phyloP scores from a whole-genome alignment of 495 filamentous ascomycete species.

The Chaetomidium leptoderma region DNA sequence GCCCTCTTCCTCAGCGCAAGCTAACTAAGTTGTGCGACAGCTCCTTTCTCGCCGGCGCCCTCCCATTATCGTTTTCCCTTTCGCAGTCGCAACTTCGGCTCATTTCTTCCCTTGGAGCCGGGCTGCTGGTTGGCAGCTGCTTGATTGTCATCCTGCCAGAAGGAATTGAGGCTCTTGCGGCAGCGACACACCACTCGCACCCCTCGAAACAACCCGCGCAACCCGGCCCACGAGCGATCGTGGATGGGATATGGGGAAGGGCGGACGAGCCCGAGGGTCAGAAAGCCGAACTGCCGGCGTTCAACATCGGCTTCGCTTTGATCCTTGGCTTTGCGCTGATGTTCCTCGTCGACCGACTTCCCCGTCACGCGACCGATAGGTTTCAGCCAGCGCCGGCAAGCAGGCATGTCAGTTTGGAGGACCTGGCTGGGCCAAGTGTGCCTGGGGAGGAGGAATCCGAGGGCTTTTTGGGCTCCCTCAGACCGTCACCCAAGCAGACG shows the following conservation, averaged over 20 bases:
- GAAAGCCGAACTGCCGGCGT: slow-evolving; percentile 46
- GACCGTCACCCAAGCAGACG: slow-evolving; percentile 48
- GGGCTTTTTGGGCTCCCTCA: slow-evolving; percentile 49
- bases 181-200: slow-evolving; percentile 50
- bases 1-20: slow-evolving; percentile 22
- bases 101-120: slow-evolving; percentile 89
- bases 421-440: slow-evolving; percentile 54
- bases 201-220: slow-evolving; percentile 35
- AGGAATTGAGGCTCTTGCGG: slow-evolving; percentile 87
- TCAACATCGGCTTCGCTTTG: slow-evolving; percentile 75
- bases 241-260: neutral
- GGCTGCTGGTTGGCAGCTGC: slow-evolving; percentile 88
- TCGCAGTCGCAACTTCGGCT: slow-evolving; percentile 85
- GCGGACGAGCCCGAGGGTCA: slow-evolving; percentile 19
- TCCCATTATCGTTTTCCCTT: slow-evolving; percentile 84
- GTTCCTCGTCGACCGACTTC: slow-evolving; percentile 91
- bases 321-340: slow-evolving; percentile 90
- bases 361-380: slow-evolving; percentile 59
- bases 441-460: slow-evolving; percentile 45
- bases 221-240: neutral
- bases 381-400: slow-evolving; percentile 50
- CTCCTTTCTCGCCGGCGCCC: slow-evolving; percentile 89
- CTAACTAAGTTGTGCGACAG: slow-evolving; percentile 44
- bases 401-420: slow-evolving; percentile 74
- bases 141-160: slow-evolving; percentile 97